Base-by-base conservation (phyloP, 2,329 filamentous ascomycete genomes). In the Colletotrichum phormii region DNA sequence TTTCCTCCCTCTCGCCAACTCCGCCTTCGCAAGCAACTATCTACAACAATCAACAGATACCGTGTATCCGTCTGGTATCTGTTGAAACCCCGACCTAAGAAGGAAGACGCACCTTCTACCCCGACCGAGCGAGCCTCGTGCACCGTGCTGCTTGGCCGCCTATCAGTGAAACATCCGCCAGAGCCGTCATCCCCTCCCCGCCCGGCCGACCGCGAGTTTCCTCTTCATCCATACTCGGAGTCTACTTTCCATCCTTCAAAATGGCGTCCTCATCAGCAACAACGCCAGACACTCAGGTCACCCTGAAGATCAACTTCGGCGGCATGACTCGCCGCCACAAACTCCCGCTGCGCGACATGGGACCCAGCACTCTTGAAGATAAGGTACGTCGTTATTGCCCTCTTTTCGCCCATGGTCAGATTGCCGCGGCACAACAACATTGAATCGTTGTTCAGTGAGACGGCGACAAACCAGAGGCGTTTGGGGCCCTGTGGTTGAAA, bases 291-390 rank as follows among this genome's bases (percentile, higher is more conserved):
- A 68, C 59, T 7, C 69, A 68, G 51, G 69, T 98, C 83, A 95
- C 93, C 76, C 87, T 98, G 85, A 98, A 98, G 87, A 89, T 97
- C 80, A 89, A 90, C 79, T 91, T 93, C 79, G 91, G 95, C 80
- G 94, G 94, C 72, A 86, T 85, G 79, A 93, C 92, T 79, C 92
- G 93, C 79, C 93, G 95, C 78, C 94, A 97, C 86, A 98, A 97
- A 89, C 89, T 98, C 76, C 93, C 95, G 68, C 89, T 98, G 80
- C 91, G 92, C 81, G 96, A 98, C 77, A 91, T 98, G 69, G 91
- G 90, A 75, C 90, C 93, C 62, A 87, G 86, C 75, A 88, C 91
- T 59, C 90, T 99, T 51, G 94, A 95, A 78, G 87, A 91, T 79
- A 97, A 96, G 90, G 97, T 98, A 89, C 81, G 93, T 89, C 77